phyloP scores from a whole-genome alignment of 768 basidiomycete species.

The Russula emetica region DNA sequence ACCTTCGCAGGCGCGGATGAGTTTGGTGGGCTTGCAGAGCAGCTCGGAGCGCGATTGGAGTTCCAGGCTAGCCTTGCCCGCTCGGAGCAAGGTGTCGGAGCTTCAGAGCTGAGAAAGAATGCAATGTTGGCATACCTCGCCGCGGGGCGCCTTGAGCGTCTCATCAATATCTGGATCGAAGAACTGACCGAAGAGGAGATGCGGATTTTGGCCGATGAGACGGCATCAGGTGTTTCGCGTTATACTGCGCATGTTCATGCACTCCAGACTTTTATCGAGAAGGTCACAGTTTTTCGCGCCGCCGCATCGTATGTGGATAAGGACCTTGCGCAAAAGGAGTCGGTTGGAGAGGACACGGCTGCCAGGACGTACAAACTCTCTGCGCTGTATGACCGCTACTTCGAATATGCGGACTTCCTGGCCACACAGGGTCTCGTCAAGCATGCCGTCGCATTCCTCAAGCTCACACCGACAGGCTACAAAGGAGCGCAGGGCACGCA shows the following conservation, averaged over 20 bases:
- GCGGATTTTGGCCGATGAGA: slow-evolving; percentile 40
- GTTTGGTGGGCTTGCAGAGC: slow-evolving; percentile 83
- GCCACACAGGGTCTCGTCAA: slow-evolving; percentile 85
- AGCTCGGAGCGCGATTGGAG: slow-evolving; percentile 87
- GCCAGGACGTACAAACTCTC: slow-evolving; percentile 77
- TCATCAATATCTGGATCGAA: slow-evolving; percentile 88
- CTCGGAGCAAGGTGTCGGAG: slow-evolving; percentile 45
- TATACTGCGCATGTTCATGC: slow-evolving; percentile 83
- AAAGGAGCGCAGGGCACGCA: slow-evolving; percentile 48
- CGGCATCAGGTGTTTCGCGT: slow-evolving; percentile 45
- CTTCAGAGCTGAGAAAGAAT: slow-evolving; percentile 64
- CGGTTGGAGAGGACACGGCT: slow-evolving; percentile 41
- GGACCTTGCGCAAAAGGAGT: slow-evolving; percentile 48
- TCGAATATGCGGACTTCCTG: slow-evolving; percentile 92
- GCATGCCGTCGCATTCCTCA: slow-evolving; percentile 75
- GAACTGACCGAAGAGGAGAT: slow-evolving; percentile 86
- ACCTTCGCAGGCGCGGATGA: slow-evolving; percentile 86
- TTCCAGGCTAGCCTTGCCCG: slow-evolving; percentile 67
- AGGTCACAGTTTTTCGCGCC: slow-evolving; percentile 88
- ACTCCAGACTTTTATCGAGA: slow-evolving; percentile 92
- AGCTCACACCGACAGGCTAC: slow-evolving; percentile 75
- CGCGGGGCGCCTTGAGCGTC: slow-evolving; percentile 78
- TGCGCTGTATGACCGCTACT: slow-evolving; percentile 84
- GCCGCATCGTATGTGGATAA: slow-evolving; percentile 77
- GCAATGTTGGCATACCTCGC: slow-evolving; percentile 93